A percentile compares a stretch with the other conserved stretches of the same genome.
Conservation (phyloP, 805 yeast species). For the Metschnikowia amazonensis region DNA sequence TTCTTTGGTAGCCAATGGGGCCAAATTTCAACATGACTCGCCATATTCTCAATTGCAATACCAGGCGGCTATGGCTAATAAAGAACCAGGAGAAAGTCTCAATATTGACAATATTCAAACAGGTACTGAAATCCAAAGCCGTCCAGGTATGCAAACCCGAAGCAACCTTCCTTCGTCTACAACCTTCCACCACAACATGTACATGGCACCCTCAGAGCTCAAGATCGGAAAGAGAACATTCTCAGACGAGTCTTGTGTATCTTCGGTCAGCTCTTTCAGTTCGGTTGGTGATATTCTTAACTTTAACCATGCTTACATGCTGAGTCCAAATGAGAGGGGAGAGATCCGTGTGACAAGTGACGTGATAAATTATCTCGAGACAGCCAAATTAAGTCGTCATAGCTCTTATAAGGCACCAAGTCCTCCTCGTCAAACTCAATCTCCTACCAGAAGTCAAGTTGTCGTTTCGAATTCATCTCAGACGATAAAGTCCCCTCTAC, state of each 20-base stretch:
- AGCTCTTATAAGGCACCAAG: background rate
- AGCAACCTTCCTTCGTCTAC: slow-evolving; percentile 3
- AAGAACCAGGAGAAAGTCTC: background rate
- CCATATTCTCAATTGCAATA: background rate
- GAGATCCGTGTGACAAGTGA: slow-evolving; percentile 12
- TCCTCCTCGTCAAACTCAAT: background rate
- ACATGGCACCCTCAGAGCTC: slow-evolving; percentile 11
- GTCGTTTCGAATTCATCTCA: background rate
- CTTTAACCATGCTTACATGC: slow-evolving; percentile 12
- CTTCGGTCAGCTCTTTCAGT: slow-evolving; percentile 37
- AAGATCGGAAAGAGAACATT: slow-evolving; percentile 24
- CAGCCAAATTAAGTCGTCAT: slow-evolving; percentile 5
- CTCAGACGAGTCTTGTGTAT: slow-evolving; percentile 36
- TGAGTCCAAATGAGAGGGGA: slow-evolving; percentile 13
- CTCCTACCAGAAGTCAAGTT: background rate
- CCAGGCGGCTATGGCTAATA: background rate
- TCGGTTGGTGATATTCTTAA: slow-evolving; percentile 29
- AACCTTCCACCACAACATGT: slow-evolving; percentile 14
- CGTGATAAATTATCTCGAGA: slow-evolving; percentile 7
- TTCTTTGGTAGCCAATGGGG: background rate
- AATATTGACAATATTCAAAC: background rate
- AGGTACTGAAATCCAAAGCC: background rate
- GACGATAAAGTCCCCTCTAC: background rate
- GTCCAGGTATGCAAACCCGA: background rate
- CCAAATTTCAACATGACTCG: background rate